Evolutionary conservation across 2,329 filamentous ascomycete genomes (phyloP), one percentile per base, ranked within the genome.

Genomic region (Neonectria faginata): DNA sequence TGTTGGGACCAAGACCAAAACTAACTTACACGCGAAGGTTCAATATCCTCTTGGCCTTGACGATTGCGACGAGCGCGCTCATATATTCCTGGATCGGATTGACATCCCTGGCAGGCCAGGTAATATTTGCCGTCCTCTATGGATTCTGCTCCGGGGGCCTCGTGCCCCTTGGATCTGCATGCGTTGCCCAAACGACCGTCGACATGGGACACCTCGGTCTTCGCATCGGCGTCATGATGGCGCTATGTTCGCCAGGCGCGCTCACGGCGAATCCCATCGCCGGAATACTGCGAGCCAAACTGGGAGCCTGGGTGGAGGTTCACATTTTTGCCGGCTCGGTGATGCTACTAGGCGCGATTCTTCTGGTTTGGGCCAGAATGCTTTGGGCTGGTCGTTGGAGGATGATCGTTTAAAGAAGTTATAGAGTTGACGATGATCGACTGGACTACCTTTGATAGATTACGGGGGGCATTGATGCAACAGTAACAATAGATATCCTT

Each of bases 21-120:
- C 62, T 66, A 22, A 59, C 48, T 41, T n/a, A 47, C 31, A 11
- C 16, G 16, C 29, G 10, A 25, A 74, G 73, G 8, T 74, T 88
- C 57, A 87, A 88, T 51, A 77, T 82, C 3, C 61, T 79, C 20
- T 51, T 70, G 7, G 3, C 73, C 11, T 68, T 73, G 47, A 62
- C 70, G 3, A 31, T 66, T 8, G 16, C 70, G 1, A 74, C 70
- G 3, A 60, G 71, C 72, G 64, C 74, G 64, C 16, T 78, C 25
- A 75, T 78, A 60, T 58, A 77, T 54, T 63, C 72, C 54, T 77
- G 79, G 78, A 60, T 75, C 60, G 41, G 70, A 60, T 71, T 75
- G 67, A 68, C 33, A 1, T 57, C 60, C 7, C 18, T 71, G 0
- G 11, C 55, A 3, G 61, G 56, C 14, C 69, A 76, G 45, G 31